Base-by-base conservation (phyloP, 805 yeast species). In the Saturnispora dispora region DNA sequence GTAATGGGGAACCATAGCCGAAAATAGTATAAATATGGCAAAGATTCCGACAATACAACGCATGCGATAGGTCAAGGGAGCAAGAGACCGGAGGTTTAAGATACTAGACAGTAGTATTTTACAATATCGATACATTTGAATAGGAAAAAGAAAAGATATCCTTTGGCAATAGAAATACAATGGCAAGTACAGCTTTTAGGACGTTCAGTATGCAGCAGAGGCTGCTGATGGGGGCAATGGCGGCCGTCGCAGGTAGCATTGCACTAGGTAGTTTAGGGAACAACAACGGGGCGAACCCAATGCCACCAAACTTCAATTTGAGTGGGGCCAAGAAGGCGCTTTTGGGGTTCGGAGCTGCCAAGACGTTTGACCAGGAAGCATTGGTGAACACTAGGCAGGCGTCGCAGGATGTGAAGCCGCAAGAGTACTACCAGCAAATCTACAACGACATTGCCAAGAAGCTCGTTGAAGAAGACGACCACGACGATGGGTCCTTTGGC, bases 401-500 rank as follows among this genome's bases (percentile, higher is more conserved):
- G 1, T 17, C 53, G 3, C 42, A 57, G 22, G 46, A 63, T 47
- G 50, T 70, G 60, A 60, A 71, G 59, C 57, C 69, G 3, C 66
- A 61, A 48, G 71, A 73, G 11, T 87, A 85, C 57, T 89, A 76
- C 63, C 89, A 76, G 66, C 60, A 71, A 53, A 79, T 79, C 54
- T 91, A 81, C 69, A 82, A 79, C 70, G 93, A 81, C 57, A 88
- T 79, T 75, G 96, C 83, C 35, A 63, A 62, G 41, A 76, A 74
- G 64, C 63, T 85, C 23, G 71, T 74, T 56, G 86, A 81, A 44
- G 67, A 70, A 35, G 77, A 73, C 53, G 82, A 71, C 48, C 77
- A 73, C 62, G 86, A 81, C 59, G 84, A 81, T 61, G 85, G 85
- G 5, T 77, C 83, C 4, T 69, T 71, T 57, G 79, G 74, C 1